Conservation (phyloP, 257 asterid genomes). For the Fraxinus cuspidata region DNA sequence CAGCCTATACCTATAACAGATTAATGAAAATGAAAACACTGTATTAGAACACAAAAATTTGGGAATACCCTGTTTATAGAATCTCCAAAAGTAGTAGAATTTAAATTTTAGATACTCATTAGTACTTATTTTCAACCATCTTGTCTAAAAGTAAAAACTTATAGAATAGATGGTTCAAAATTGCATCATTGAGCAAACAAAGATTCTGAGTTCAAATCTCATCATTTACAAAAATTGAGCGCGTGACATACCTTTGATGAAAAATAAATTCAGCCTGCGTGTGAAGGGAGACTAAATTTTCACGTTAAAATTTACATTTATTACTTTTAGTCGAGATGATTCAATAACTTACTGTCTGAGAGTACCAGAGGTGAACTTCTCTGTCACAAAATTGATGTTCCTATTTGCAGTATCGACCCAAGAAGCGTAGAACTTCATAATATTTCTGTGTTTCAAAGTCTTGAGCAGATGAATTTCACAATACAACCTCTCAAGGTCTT, state of each 20-base stretch:
- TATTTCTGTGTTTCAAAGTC: constrained; percentile 77
- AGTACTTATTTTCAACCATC: neutral
- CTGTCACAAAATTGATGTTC: constrained; percentile 96
- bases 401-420: constrained; percentile 87
- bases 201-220: neutral
- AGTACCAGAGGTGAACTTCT: constrained; percentile 97
- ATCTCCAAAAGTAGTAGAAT: constrained; percentile 6
- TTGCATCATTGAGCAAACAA: neutral
- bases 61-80: neutral
- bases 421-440: constrained; percentile 88
- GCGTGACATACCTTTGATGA: too few relatives aligned
- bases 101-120: neutral
- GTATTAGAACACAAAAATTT: neutral
- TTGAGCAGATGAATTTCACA: constrained; percentile 91
- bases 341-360: constrained; percentile 80
- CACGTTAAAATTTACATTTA: too few relatives aligned
- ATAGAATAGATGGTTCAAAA: neutral
- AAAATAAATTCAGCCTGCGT: too few relatives aligned
- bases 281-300: neutral
- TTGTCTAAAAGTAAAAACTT: neutral
- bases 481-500: constrained; percentile 91
- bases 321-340: neutral
- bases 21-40: neutral
- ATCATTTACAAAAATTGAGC: neutral
- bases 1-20: constrained; percentile 61